Conservation (phyloP, 257 asterid genomes). For the Salvia hispanica region DNA sequence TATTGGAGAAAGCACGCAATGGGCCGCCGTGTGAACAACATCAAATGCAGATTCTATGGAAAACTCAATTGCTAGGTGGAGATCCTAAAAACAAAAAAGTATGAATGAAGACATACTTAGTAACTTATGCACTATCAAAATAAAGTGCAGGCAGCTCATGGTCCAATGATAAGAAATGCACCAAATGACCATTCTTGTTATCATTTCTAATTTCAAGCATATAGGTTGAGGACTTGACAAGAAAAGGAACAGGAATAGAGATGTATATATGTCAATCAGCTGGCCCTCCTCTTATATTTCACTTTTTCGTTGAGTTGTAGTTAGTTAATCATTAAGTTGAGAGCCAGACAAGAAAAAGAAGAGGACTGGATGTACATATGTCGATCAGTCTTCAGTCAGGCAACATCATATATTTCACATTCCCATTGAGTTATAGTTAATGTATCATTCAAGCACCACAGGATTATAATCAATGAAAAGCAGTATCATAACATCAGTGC, state of each 20-base stretch:
- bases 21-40: constrained; percentile 74
- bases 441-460: constrained; percentile 6
- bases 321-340: neutral
- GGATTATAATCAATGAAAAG: neutral
- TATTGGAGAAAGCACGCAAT: constrained; percentile 71
- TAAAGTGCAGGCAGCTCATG: neutral
- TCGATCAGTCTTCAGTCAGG: neutral
- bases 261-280: constrained; percentile 8
- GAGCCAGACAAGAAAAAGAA: neutral
- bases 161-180: constrained; percentile 11
- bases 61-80: constrained; percentile 83
- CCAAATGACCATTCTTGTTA: neutral
- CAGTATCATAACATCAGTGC: constrained; percentile 19
- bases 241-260: neutral
- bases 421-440: constrained; percentile 5
- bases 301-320: constrained; percentile 8
- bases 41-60: constrained; percentile 82
- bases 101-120: constrained; percentile 10
- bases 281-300: constrained; percentile 4
- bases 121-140: neutral
- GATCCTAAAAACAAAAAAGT: constrained; percentile 57
- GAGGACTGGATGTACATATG: neutral
- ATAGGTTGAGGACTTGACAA: neutral
- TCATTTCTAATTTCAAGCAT: constrained; percentile 3
- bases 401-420: constrained; percentile 6